Evolutionary conservation across 2,329 filamentous ascomycete genomes (phyloP), one percentile per base, ranked within the genome.

Genomic region (Hortaea sp.): DNA sequence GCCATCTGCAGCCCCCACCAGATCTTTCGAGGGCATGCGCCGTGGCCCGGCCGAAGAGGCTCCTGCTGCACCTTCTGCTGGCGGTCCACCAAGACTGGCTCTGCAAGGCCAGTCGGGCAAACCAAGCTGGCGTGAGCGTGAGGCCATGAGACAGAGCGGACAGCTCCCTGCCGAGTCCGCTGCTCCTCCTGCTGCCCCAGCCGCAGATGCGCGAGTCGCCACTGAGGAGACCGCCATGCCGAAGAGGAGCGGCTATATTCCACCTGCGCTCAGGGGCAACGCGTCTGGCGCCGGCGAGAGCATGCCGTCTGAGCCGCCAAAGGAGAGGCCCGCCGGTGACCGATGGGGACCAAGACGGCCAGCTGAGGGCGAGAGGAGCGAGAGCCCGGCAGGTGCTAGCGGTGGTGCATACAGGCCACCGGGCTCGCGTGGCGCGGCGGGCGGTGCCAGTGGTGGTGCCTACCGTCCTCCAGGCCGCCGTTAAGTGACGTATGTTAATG

Each of bases 81-180:
- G 68, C 48, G 76, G 73, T 37, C 80, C 80, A 41, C 82, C 82
- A 35, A 76, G 73, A 51, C 72, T 88, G 51, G 66, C 72, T 44
- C 75, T 88, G 45, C 68, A 76, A 49, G 77, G 79, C 56, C 53
- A 51, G 47, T 68, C 76, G 49, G 77, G 78, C 55, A 82, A 80
- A 69, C 73, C 79, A 45, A 78, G 75, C 57, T 88, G 84, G 85
- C 81, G 84, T 64, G 84, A 88, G 30, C 81, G 83, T 58, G 77
- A 87, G 66, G 79, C 78, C 43, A 66, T 70, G 39, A 69, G 66
- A 56, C 61, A 61, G 12, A 60, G 57, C 58, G 57, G 46, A n/a
- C 50, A 54, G 27, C 7, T 42, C 6, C 45, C 45, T 10, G 57
- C 60, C 28, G 62, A 69, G 32, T 57, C 48, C 5, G 44, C 35